phyloP scores from a whole-genome alignment of 2,329 filamentous ascomycete species.

The Neoscytalidium dimidiatum region DNA sequence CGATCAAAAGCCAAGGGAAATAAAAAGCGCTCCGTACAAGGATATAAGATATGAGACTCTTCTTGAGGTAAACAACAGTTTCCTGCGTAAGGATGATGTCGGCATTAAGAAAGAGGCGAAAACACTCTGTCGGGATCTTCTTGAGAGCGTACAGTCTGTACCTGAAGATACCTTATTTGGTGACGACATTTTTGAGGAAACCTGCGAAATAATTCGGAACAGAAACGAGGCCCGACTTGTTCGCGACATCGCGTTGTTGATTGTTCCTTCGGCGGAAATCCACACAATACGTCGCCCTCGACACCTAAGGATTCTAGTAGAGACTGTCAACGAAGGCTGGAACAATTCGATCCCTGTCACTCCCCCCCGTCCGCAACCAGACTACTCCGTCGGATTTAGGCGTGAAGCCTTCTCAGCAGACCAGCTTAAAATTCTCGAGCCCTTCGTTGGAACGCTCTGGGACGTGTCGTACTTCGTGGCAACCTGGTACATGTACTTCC shows the following conservation, averaged over 20 bases:
- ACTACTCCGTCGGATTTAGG: no score
- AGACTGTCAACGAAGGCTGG: slow-evolving; percentile 49
- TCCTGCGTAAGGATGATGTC: slow-evolving; percentile 38
- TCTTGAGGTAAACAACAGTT: slow-evolving; percentile 44
- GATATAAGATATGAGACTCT: slow-evolving; percentile 37
- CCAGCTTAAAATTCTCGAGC: no score
- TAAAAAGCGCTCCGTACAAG: slow-evolving; percentile 25
- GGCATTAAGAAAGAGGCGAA: slow-evolving; percentile 38
- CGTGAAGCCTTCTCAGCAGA: no score
- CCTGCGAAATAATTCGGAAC: slow-evolving; percentile 26
- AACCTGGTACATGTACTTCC: no score
- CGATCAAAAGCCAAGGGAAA: slow-evolving; percentile 11
- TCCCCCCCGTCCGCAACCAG: no score
- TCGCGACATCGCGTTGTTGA: slow-evolving; percentile 1
- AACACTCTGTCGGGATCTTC: slow-evolving; percentile 30
- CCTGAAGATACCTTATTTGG: slow-evolving; percentile 41
- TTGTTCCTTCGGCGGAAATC: slow-evolving; percentile 16
- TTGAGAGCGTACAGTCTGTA: slow-evolving; percentile 32
- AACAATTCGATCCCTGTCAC: slow-evolving; percentile 42
- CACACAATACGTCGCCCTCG: neutral
- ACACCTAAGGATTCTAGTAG: slow-evolving; percentile 30
- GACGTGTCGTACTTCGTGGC: no score
- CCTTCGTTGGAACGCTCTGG: no score
- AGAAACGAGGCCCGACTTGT: neutral
- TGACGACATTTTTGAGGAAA: slow-evolving; percentile 38